A percentile compares a stretch with the other conserved stretches of the same genome.
phyloP scores from a whole-genome alignment of 2,329 filamentous ascomycete genomes.

The Albophoma yamanashiensis region DNA sequence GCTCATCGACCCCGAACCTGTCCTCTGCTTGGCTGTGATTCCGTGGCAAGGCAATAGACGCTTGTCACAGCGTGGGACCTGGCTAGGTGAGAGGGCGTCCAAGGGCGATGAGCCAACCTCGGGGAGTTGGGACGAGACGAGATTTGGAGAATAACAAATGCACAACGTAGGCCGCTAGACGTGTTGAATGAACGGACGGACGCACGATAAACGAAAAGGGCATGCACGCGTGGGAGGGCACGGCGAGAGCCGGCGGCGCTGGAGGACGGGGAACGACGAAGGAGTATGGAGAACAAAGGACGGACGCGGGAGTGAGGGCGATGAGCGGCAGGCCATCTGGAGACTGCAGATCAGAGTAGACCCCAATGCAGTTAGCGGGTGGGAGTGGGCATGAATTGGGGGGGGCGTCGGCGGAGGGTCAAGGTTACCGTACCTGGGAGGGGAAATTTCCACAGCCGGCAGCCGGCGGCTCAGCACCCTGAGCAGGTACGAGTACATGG shows the following conservation, averaged over 20 bases:
- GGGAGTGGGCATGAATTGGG: not conserved
- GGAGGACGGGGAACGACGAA: not conserved
- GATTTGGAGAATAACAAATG: too few species aligned
- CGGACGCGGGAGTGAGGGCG: not conserved
- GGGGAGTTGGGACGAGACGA: not conserved
- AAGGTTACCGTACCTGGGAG: not conserved
- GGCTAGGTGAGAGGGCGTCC: not conserved
- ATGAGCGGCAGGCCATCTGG: not conserved
- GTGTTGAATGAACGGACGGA: not conserved
- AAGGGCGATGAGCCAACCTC: not conserved
- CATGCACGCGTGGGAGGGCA: not conserved
- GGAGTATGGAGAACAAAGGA: not conserved
- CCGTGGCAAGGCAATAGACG: not conserved
- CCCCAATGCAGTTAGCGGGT: not conserved
- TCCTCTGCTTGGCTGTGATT: not conserved
- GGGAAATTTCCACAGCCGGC: not conserved
- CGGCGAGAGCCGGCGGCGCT: not conserved
- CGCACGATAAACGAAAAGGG: not conserved
- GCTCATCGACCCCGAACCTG: not conserved
- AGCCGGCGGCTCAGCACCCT: not conserved
- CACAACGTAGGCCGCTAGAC: not conserved
- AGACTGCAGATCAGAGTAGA: not conserved
- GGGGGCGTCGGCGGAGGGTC: not conserved
- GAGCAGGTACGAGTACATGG: not conserved
- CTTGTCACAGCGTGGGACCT: not conserved